Percentiles rank a stretch among this genome's conserved stretches.
Evolutionary conservation across 208 protist species (phyloP).

Genomic region (Trichomonas tenax): DNA sequence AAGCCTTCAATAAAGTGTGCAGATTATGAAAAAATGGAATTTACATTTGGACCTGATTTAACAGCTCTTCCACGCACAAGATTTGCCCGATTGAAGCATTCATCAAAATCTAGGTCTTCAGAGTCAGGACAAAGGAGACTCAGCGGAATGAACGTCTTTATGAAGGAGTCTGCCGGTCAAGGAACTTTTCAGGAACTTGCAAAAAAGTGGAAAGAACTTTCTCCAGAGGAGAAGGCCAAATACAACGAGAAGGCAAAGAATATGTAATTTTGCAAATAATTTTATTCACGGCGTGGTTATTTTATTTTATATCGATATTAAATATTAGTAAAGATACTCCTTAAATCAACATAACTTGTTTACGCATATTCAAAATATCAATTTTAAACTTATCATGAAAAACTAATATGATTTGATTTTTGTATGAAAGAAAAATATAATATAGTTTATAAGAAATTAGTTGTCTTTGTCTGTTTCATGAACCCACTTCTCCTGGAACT

Average conservation of each 20-base stretch:
- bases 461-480: not conserved
- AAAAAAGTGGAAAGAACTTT: not conserved
- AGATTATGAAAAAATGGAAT: not conserved
- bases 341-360: too few species aligned
- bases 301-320: too few species aligned
- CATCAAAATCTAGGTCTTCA: not conserved
- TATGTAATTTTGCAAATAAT: not conserved
- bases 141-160: not conserved
- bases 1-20: not conserved
- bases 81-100: not conserved
- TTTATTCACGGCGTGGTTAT: too few species aligned
- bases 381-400: too few species aligned
- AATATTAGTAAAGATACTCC: too few species aligned
- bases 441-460: too few species aligned
- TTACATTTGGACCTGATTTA: not conserved
- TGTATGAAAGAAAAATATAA: too few species aligned
- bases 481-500: not conserved
- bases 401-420: too few species aligned
- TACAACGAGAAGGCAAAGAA: not conserved
- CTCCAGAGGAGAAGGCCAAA: not conserved
- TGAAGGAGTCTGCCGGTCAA: not conserved
- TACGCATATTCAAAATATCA: too few species aligned
- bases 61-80: not conserved
- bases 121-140: not conserved
- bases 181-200: not conserved